Evolutionary conservation across 2,329 filamentous ascomycete genomes (phyloP), one percentile per base, ranked within the genome.

Genomic region (Raffaelea deltoideospora): DNA sequence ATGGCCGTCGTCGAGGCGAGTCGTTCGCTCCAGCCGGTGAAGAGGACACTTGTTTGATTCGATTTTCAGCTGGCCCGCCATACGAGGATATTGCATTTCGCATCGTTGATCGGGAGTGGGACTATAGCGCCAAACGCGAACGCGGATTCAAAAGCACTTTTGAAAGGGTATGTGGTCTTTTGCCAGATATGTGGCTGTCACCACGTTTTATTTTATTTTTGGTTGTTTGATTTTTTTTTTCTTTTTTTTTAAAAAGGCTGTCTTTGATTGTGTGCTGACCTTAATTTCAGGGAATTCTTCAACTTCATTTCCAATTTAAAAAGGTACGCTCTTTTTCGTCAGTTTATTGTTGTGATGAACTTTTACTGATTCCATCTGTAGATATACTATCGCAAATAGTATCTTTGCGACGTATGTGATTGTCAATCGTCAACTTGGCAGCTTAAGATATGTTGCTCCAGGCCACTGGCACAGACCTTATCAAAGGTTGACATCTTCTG

Each of bases 51-150:
- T 98, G 90, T 57, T 65, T 98, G 42, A 94, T 98, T 49, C 77
- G 87, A 19, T 98, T 98, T 61, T 82, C 94, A 52, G 85, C 88
- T 19, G 90, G 92, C 0, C 82, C 88, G 4, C 90, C 90, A 5
- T 98, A 98, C 53, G 84, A 95, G 57, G 90, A 98, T 51, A 79
- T 98, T 52, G 90, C 88, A 9, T 98, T 98, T 53, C 76, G 88
- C 28, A 95, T 98, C 47, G 87, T 98, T 28, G 90, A 98, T 58
- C 88, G 90, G 45, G 90, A 98, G 59, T 98, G 90, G 90, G 90
- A 98, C 57, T 98, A 95, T 55, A 94, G 85, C 55, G 84, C 88
- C 3, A 96, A 95, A 61, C 74, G 79, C 49, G 90, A 98, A 50
- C 73, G 90, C 41, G 92, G 90, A 1, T 98, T 96, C 61, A 87